Conservation (phyloP, 495 filamentous ascomycete species). For the Hypoxylon subgilvum region DNA sequence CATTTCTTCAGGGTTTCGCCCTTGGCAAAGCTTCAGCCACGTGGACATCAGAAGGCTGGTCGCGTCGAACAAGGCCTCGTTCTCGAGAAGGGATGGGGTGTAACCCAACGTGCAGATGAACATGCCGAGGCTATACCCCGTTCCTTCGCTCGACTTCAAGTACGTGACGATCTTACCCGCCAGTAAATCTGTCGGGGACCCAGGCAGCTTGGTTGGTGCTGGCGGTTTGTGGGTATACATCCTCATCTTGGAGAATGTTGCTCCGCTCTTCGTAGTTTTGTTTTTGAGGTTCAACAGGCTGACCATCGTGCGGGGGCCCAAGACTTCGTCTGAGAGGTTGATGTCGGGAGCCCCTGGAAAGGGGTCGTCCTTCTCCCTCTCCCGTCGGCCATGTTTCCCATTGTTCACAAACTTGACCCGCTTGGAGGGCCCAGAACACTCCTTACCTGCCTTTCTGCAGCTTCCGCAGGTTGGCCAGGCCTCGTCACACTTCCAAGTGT, state of each 20-base stretch:
- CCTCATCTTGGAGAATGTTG: conserved; percentile 20
- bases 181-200: conserved; percentile 6
- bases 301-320: neutral
- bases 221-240: conserved; percentile 5
- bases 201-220: conserved; percentile 4
- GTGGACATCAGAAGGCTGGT: conserved; percentile 23
- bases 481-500: conserved; percentile 20
- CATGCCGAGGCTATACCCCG: conserved; percentile 15
- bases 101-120: conserved; percentile 18
- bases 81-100: conserved; percentile 12
- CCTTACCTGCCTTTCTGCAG: conserved; percentile 21
- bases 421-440: conserved; percentile 24
- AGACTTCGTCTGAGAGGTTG: neutral
- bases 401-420: conserved; percentile 20
- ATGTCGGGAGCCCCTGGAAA: neutral
- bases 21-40: conserved; percentile 19
- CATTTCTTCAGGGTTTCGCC: neutral
- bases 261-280: conserved; percentile 7
- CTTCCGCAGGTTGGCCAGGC: conserved; percentile 26
- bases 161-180: conserved; percentile 9
- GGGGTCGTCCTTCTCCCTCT: neutral
- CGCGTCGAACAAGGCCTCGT: conserved; percentile 24
- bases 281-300: conserved; percentile 7
- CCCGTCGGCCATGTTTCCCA: conserved; percentile 11
- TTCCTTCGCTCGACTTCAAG: conserved; percentile 19